Percentiles rank a stretch among this genome's conserved stretches.
These are phyloP conservation scores for Phytophthora ramorum DNA, from an alignment of 352 stramenopile species.

Conservation along the genomic window DNA sequence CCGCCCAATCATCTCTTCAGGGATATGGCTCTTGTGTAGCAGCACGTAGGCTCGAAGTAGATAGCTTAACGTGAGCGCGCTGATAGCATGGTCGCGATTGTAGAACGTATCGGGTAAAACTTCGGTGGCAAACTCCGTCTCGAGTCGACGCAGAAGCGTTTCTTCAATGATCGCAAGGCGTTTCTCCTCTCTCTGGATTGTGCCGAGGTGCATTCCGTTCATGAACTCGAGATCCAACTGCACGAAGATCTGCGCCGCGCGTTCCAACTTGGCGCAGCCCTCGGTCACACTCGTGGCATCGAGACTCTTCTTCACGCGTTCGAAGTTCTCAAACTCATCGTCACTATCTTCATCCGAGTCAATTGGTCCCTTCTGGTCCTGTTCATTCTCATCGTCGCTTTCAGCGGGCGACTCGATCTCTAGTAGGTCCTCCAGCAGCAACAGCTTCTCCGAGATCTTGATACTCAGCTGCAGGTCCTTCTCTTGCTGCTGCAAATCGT, in stretches of 20 bases:
- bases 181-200: slow-evolving; percentile 80
- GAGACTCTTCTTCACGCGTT: slow-evolving; percentile 47
- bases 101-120: slow-evolving; percentile 91
- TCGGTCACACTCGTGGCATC: slow-evolving; percentile 52
- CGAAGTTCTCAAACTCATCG: slow-evolving; percentile 81
- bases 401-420: slow-evolving; percentile 58
- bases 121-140: slow-evolving; percentile 88
- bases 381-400: slow-evolving; percentile 30
- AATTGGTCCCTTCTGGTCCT: slow-evolving; percentile 1
- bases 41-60: slow-evolving; percentile 80
- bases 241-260: slow-evolving; percentile 75
- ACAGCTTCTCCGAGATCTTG: slow-evolving; percentile 74
- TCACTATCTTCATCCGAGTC: slow-evolving; percentile 44
- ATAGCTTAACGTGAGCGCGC: slow-evolving; percentile 63
- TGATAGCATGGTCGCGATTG: slow-evolving; percentile 80
- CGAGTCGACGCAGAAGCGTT: slow-evolving; percentile 69
- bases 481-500: slow-evolving; percentile 56
- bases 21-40: slow-evolving; percentile 75
- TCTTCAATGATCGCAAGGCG: slow-evolving; percentile 74
- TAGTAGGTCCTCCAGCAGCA: slow-evolving; percentile 79
- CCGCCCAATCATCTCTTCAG: slow-evolving; percentile 84
- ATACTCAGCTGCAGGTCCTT: slow-evolving; percentile 71
- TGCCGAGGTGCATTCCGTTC: slow-evolving; percentile 68
- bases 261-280: slow-evolving; percentile 76
- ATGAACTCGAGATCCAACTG: slow-evolving; percentile 82